Conservation (phyloP, 2,329 filamentous ascomycete species). For the Parastagonospora avenae region DNA sequence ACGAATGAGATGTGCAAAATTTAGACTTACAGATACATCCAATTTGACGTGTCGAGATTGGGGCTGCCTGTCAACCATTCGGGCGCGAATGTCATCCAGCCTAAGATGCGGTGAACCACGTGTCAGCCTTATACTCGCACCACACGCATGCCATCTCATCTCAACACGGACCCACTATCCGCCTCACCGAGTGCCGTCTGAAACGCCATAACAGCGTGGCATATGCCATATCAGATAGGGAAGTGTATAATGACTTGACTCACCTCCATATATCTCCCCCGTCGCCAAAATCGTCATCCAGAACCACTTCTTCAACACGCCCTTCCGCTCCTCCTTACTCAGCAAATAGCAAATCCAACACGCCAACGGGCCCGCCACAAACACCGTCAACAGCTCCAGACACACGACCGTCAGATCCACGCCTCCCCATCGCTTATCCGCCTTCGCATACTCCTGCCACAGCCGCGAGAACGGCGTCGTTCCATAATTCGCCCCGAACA, state of each 20-base stretch:
- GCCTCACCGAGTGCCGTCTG: slow-evolving; percentile 16
- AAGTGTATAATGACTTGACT: slow-evolving; percentile 33
- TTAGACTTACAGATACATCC: slow-evolving; percentile 63
- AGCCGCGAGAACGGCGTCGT: slow-evolving; percentile 58
- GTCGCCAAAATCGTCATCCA: slow-evolving; percentile 64
- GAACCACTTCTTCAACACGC: slow-evolving; percentile 53
- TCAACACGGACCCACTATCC: slow-evolving; percentile 28
- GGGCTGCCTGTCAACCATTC: slow-evolving; percentile 66
- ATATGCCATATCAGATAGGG: not conserved
- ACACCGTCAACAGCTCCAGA: slow-evolving; percentile 66
- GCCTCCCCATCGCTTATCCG: slow-evolving; percentile 65
- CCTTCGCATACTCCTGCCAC: slow-evolving; percentile 71
- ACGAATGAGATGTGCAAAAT: not conserved
- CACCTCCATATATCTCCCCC: slow-evolving; percentile 67
- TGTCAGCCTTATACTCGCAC: slow-evolving; percentile 41
- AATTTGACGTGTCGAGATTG: slow-evolving; percentile 63
- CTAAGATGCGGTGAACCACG: slow-evolving; percentile 46
- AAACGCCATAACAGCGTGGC: not conserved
- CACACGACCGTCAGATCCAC: slow-evolving; percentile 64
- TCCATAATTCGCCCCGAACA: slow-evolving; percentile 66
- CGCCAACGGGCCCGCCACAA: slow-evolving; percentile 63
- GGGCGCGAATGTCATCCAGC: slow-evolving; percentile 69
- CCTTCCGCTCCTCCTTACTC: slow-evolving; percentile 46
- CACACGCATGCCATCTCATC: slow-evolving; percentile 21
- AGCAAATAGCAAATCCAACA: slow-evolving; percentile 62